Evolutionary conservation across 139 green algal species (phyloP).

Genomic region (Pseudopediastrum boryanum): DNA sequence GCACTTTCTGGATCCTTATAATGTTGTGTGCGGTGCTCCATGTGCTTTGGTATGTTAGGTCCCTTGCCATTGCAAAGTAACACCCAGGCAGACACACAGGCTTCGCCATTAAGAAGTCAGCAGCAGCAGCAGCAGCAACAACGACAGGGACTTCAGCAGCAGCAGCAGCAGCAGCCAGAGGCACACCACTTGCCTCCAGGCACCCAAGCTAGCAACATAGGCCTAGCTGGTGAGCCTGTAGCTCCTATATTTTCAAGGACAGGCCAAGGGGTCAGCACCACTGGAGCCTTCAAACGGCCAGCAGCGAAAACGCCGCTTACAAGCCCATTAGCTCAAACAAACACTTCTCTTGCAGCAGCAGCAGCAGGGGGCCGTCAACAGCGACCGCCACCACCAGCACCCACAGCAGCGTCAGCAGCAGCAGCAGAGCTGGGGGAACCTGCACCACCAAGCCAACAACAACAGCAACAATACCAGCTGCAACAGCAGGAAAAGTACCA

Average conservation of each 20-base stretch:
- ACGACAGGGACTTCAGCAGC: background rate
- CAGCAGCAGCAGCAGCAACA: background rate
- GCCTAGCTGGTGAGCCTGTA: too few relatives aligned
- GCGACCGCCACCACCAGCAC: background rate
- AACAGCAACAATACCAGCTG: constrained; percentile 34
- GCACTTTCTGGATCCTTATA: too few relatives aligned
- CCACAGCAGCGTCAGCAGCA: constrained; percentile 18
- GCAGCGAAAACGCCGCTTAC: too few relatives aligned
- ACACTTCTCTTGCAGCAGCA: background rate
- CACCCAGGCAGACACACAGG: too few relatives aligned
- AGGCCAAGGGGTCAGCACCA: background rate
- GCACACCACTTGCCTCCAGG: background rate
- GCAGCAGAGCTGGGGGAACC: background rate
- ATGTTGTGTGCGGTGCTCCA: too few relatives aligned
- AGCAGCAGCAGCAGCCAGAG: background rate
- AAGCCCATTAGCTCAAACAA: too few relatives aligned
- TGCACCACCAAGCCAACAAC: background rate
- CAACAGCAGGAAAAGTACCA: background rate
- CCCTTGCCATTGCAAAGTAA: too few relatives aligned
- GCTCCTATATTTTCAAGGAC: background rate
- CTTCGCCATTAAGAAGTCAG: too few relatives aligned
- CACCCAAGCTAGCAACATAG: too few relatives aligned
- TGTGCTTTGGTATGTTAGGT: too few relatives aligned
- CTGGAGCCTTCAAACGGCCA: background rate
- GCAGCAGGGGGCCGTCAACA: background rate